Evolutionary conservation across 202 grass and related monocot genomes (phyloP).

Genomic region (Panicum hallii): DNA sequence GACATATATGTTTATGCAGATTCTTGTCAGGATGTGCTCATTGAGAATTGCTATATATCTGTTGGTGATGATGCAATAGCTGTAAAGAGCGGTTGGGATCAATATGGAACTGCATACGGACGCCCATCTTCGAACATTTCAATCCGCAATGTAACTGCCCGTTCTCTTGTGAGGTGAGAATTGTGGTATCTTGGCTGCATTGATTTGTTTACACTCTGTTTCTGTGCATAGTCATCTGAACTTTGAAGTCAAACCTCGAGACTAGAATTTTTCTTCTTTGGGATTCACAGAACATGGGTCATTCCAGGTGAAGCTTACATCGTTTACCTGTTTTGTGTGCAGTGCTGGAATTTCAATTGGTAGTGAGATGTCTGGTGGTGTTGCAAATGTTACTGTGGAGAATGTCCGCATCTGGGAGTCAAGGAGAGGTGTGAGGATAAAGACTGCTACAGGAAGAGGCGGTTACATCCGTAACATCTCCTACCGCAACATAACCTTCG

Average conservation of each 20-base stretch:
- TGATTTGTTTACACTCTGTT: conserved; percentile 18
- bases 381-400: conserved; percentile 85
- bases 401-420: conserved; percentile 80
- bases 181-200: conserved; percentile 34
- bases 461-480: conserved; percentile 79
- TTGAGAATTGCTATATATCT: conserved; percentile 99
- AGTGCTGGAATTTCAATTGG: conserved; percentile 98
- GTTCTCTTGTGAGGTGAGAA: conserved; percentile 81
- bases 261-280: conserved; percentile 5
- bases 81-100: conserved; percentile 97
- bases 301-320: conserved; percentile 27
- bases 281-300: conserved; percentile 19
- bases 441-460: conserved; percentile 89
- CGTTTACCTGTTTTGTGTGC: conserved; percentile 27
- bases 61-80: conserved; percentile 94
- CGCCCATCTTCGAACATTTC: conserved; percentile 81
- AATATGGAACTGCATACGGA: conserved; percentile 88
- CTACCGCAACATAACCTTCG: conserved; percentile 79
- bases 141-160: conserved; percentile 76
- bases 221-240: conserved; percentile 15
- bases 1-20: conserved; percentile 56
- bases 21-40: conserved; percentile 88
- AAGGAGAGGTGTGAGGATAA: conserved; percentile 84
- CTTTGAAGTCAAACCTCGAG: conserved; percentile 24
- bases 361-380: conserved; percentile 97